Conservation (phyloP, 768 basidiomycete species). For the Termitomyces bulborhizus region DNA sequence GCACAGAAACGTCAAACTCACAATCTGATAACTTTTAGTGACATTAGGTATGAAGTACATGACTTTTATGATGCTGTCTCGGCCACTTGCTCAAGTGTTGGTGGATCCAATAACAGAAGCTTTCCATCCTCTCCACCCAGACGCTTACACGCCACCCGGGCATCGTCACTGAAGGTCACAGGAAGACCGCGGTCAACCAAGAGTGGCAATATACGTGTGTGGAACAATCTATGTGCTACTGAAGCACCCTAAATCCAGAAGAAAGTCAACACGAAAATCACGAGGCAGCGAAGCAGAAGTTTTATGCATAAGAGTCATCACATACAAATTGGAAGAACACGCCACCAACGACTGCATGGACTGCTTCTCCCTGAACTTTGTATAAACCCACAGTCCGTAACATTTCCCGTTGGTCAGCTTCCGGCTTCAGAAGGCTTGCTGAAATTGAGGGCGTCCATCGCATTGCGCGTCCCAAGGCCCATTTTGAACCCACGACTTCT, state of each 20-base stretch:
- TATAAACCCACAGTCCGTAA: conserved; percentile 50
- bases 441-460: conserved; percentile 65
- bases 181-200: neutral
- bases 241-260: neutral
- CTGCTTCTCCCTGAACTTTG: conserved; percentile 8
- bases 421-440: conserved; percentile 24
- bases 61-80: conserved; percentile 2
- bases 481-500: conserved; percentile 58
- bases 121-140: conserved; percentile 44
- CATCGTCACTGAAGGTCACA: neutral
- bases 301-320: conserved; percentile 4
- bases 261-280: neutral
- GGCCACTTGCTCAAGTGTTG: neutral
- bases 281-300: neutral
- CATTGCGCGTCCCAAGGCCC: conserved; percentile 68
- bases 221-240: neutral
- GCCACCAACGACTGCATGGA: conserved; percentile 2
- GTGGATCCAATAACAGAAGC: conserved; percentile 18
- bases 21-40: conserved; percentile 13
- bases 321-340: conserved; percentile 73
- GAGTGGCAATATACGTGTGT: neutral
- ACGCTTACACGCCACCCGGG: conserved; percentile 10
- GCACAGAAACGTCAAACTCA: conserved; percentile 1
- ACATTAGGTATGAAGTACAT: conserved; percentile 6
- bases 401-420: conserved; percentile 26